Evolutionary conservation across 768 basidiomycete genomes (phyloP).

Genomic region (Mycena floridula): DNA sequence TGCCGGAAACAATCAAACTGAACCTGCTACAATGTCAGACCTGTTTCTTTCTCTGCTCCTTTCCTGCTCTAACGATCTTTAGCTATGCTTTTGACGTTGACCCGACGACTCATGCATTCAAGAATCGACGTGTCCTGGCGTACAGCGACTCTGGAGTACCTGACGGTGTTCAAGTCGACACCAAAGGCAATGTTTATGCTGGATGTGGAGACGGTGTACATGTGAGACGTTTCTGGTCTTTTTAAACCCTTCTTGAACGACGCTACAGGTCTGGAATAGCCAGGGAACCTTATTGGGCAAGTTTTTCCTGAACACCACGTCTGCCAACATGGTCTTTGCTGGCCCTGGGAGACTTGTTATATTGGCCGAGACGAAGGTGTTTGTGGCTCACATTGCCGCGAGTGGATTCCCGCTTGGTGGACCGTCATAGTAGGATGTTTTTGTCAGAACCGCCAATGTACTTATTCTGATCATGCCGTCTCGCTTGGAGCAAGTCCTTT

Average conservation of each 20-base stretch:
- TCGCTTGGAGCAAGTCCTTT: no score
- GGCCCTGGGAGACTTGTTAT: slow-evolving; percentile 36
- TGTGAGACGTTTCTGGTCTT: slow-evolving; percentile 9
- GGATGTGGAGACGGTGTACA: slow-evolving; percentile 37
- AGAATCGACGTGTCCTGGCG: slow-evolving; percentile 61
- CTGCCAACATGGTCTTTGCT: slow-evolving; percentile 45
- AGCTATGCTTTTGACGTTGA: slow-evolving; percentile 72
- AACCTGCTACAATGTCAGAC: slow-evolving; percentile 63
- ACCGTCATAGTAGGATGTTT: no score
- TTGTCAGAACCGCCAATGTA: no score
- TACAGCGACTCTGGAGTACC: slow-evolving; percentile 60
- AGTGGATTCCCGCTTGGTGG: slow-evolving; percentile 12
- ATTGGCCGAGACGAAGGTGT: slow-evolving; percentile 41
- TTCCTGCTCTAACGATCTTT: slow-evolving; percentile 1
- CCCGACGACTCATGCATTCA: slow-evolving; percentile 42
- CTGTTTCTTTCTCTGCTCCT: neutral
- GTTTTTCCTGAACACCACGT: slow-evolving; percentile 44
- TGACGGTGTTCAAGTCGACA: slow-evolving; percentile 64
- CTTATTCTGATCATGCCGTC: no score
- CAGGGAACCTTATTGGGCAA: slow-evolving; percentile 57
- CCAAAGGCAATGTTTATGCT: slow-evolving; percentile 57
- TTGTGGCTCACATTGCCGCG: slow-evolving; percentile 39
- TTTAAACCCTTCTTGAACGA: neutral
- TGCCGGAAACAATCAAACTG: slow-evolving; percentile 45
- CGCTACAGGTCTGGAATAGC: slow-evolving; percentile 42